Base-by-base conservation (phyloP, 1,284 basidiomycete genomes). In the Cutaneotrichosporon cavernicola region DNA sequence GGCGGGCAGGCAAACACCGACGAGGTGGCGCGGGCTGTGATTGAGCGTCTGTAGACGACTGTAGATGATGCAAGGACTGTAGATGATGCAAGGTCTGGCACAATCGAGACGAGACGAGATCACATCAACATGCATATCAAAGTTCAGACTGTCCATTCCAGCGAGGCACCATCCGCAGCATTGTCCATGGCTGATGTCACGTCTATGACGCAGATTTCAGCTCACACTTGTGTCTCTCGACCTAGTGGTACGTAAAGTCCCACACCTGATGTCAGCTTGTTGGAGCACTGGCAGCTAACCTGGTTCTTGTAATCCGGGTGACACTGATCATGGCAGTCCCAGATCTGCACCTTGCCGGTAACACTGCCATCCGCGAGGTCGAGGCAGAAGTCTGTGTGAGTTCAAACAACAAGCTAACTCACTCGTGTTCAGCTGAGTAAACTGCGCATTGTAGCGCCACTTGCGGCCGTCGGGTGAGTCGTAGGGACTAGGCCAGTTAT, bases 1-100 rank as follows among this genome's bases (percentile, higher is more conserved):
- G 91, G 92, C 57, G 97, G 96, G 36, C 84, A 85, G 30, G 86
- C 85, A 58, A 83, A 82, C 46, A 95, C 92, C 31, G 84, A 80
- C 57, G 88, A 95, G 74, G 84, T 98, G 32, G 96, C 96, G 50
- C 89, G 95, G 75, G 76, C 74, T 5, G 73, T 76, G 16, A 69
- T 76, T 11, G 59, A 56, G 21, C 46, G 66, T 4, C 38, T 68
- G 26, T 58, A 47, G 40, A 51, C 3, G 38, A 14, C 9, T 9
- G 9, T 10, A 13, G 1, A 36, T 43, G 36, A 18, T 43, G 18
- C 18, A 46, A 46, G 18, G 43, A 21, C 14, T 18, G 18, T n/a
- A n/a, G 38, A 40, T 43, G 36, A 18, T 43, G 18, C 18, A 46
- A 46, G 18, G 43, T 46, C 14, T 18, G 18, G 43, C 13, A 18